Evolutionary conservation across 2,329 filamentous ascomycete genomes (phyloP).

Genomic region (Chaetomium strumarium): DNA sequence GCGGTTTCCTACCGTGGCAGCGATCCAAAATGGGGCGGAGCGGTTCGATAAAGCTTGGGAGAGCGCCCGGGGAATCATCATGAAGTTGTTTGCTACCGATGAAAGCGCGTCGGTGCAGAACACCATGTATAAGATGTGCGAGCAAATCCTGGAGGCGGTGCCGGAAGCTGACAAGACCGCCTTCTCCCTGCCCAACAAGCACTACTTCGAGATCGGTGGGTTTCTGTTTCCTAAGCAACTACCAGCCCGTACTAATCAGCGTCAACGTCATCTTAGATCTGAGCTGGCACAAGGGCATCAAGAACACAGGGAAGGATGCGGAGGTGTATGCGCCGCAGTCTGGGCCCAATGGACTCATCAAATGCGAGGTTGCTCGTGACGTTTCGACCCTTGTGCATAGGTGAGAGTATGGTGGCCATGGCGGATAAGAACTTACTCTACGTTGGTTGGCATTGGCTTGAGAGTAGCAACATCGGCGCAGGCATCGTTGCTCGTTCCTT

Average conservation of each 20-base stretch:
- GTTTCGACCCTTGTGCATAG: not conserved
- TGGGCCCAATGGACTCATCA: slow-evolving; percentile 90
- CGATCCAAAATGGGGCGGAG: slow-evolving; percentile 57
- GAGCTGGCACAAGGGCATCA: slow-evolving; percentile 90
- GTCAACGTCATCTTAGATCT: slow-evolving; percentile 57
- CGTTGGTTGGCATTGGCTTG: not conserved
- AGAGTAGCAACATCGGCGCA: no score
- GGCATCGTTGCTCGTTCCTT: no score
- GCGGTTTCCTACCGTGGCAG: slow-evolving; percentile 57
- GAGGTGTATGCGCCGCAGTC: slow-evolving; percentile 94
- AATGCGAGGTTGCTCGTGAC: slow-evolving; percentile 74
- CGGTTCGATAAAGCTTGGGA: slow-evolving; percentile 77
- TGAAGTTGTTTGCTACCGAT: slow-evolving; percentile 86
- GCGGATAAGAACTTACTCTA: not conserved
- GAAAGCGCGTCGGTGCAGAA: slow-evolving; percentile 89
- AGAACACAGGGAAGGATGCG: slow-evolving; percentile 93
- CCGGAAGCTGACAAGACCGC: slow-evolving; percentile 67
- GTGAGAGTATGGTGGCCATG: not conserved
- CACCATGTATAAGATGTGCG: slow-evolving; percentile 99
- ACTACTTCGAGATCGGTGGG: slow-evolving; percentile 94
- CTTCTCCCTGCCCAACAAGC: slow-evolving; percentile 92
- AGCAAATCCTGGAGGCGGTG: slow-evolving; percentile 71
- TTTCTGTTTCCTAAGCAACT: slow-evolving; percentile 19
- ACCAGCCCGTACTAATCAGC: not conserved
- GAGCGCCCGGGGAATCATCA: slow-evolving; percentile 74